phyloP scores from a whole-genome alignment of 306 rosid genomes.

The Benincasa hispida region DNA sequence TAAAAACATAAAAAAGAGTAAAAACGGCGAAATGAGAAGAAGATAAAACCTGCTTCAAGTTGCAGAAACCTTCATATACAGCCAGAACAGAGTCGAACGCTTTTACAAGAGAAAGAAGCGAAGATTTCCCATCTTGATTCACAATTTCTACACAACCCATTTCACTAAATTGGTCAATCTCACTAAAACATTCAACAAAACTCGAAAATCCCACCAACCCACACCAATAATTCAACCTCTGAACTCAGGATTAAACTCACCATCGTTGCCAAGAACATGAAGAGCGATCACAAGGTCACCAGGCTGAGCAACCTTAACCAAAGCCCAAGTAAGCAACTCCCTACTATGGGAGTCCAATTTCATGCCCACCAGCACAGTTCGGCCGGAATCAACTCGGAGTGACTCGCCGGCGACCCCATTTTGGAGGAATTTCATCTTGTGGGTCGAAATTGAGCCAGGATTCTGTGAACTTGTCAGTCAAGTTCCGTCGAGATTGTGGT shows the following conservation, averaged over 20 bases:
- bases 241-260: slow-evolving; percentile 17
- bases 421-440: slow-evolving; percentile 25
- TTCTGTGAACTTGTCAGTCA: not conserved
- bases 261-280: slow-evolving; percentile 70
- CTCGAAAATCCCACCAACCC: not conserved
- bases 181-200: not conserved
- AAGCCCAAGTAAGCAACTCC: slow-evolving; percentile 90
- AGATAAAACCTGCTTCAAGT: slow-evolving; percentile 72
- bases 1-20: not conserved
- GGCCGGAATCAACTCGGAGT: slow-evolving; percentile 20
- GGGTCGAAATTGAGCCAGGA: not conserved
- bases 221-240: not conserved
- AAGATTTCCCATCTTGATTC: slow-evolving; percentile 66
- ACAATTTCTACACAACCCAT: slow-evolving; percentile 42
- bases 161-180: slow-evolving; percentile 18
- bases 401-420: slow-evolving; percentile 20
- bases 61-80: slow-evolving; percentile 94
- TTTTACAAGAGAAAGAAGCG: slow-evolving; percentile 76
- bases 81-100: slow-evolving; percentile 92
- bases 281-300: slow-evolving; percentile 77
- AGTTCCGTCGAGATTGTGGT: slow-evolving; percentile 15
- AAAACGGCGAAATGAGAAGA: not conserved
- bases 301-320: slow-evolving; percentile 83
- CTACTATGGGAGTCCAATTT: slow-evolving; percentile 68
- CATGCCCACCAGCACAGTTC: slow-evolving; percentile 74